Evolutionary conservation across 2,329 filamentous ascomycete species (phyloP).

Genomic region (Colletotrichum sp.): DNA sequence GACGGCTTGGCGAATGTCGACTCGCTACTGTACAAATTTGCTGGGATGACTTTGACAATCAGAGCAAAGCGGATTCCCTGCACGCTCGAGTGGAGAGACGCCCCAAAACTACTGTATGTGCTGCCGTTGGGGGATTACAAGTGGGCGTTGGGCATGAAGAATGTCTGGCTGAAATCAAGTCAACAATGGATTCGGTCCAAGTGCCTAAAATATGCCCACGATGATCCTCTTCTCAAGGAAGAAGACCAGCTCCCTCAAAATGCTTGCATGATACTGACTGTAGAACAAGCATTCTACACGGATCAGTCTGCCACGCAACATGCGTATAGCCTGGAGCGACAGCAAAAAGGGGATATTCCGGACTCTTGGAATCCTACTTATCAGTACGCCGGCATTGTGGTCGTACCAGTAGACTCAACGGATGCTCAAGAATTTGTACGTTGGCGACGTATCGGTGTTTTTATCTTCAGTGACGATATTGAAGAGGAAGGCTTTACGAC

Average conservation of each 20-base stretch:
- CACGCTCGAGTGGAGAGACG: neutral
- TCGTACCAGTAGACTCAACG: neutral
- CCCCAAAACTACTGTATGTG: neutral
- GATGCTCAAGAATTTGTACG: neutral
- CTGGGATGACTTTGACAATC: neutral
- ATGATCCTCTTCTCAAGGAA: neutral
- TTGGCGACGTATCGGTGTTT: neutral
- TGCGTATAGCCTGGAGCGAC: neutral
- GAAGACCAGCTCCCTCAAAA: neutral
- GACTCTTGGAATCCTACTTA: neutral
- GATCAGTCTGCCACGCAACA: neutral
- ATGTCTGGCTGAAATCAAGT: neutral
- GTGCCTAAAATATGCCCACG: neutral
- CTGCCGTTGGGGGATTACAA: neutral
- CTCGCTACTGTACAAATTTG: neutral
- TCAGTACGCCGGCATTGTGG: neutral
- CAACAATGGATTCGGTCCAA: neutral
- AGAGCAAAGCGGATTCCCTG: neutral
- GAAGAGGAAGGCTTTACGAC: neutral
- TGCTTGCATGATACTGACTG: neutral
- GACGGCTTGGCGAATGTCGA: neutral
- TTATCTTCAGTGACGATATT: neutral
- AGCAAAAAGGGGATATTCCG: neutral
- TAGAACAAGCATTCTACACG: neutral
- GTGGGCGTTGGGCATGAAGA: neutral